These are phyloP conservation scores for Ustilago esculenta DNA, from an alignment of 1,284 basidiomycete genomes.

Conservation along the genomic window DNA sequence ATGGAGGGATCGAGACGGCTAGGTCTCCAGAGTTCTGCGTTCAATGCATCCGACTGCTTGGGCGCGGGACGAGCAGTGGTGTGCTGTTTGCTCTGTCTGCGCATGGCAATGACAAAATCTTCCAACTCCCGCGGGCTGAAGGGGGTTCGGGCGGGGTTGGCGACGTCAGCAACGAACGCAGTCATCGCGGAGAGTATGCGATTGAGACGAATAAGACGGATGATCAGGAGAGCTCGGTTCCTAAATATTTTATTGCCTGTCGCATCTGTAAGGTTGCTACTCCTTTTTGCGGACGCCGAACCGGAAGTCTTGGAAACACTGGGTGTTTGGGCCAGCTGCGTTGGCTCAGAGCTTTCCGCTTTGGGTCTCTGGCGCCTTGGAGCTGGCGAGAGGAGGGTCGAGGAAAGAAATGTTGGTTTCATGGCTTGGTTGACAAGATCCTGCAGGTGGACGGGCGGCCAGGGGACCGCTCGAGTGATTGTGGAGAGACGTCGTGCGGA, in stretches of 20 bases:
- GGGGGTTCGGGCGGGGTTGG: conserved; percentile 8
- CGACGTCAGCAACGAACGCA: conserved; percentile 20
- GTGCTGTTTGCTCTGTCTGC: conserved; percentile 16
- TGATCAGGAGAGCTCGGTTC: conserved; percentile 20
- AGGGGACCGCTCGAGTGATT: neutral
- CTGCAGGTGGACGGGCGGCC: conserved; percentile 8
- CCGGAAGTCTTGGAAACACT: neutral
- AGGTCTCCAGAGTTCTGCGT: conserved; percentile 27
- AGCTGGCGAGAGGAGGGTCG: conserved; percentile 4
- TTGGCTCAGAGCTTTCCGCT: neutral
- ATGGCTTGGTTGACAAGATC: conserved; percentile 23
- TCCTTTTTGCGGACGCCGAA: neutral
- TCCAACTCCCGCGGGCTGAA: conserved; percentile 22
- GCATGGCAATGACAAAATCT: conserved; percentile 25
- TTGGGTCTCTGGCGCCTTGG: neutral
- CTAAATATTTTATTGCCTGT: neutral
- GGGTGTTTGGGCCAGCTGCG: neutral
- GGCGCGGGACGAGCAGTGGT: conserved; percentile 17
- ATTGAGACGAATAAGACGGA: conserved; percentile 27
- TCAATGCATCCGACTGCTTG: neutral
- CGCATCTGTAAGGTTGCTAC: neutral
- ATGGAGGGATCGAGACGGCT: conserved; percentile 16
- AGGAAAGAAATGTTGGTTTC: neutral
- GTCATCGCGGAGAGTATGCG: conserved; percentile 47
- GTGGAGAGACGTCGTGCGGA: neutral